These are phyloP conservation scores for Anisodus tanguticus DNA, from an alignment of 257 asterid genomes.

Conservation along the genomic window DNA sequence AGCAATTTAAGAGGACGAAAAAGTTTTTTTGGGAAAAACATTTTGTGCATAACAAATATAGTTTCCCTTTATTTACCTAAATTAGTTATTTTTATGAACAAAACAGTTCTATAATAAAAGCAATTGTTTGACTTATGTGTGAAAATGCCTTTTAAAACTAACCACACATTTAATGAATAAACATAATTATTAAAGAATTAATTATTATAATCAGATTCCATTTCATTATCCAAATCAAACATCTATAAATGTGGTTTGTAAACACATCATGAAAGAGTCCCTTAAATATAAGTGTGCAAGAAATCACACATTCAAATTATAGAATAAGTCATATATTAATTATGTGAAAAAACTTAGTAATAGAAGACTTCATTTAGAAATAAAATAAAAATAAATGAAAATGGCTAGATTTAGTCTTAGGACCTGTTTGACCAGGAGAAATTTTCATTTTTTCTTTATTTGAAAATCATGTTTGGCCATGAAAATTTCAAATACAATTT, in stretches of 20 bases:
- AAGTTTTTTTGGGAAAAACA: neutral
- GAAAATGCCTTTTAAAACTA: neutral
- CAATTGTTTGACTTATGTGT: neutral
- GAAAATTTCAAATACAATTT: no score
- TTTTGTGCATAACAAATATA: neutral
- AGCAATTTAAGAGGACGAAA: neutral
- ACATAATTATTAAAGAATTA: neutral
- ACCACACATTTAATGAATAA: neutral
- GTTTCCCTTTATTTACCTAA: neutral
- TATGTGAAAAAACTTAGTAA: neutral
- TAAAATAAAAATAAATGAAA: neutral
- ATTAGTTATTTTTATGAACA: neutral
- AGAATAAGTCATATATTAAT: neutral
- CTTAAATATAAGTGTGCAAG: neutral
- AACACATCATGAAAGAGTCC: neutral
- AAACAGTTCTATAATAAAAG: neutral
- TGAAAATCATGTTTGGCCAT: no score
- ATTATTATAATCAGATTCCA: neutral
- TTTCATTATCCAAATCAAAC: neutral
- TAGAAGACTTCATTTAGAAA: no score
- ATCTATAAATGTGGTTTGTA: neutral
- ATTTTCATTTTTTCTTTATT: no score
- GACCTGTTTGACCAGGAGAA: no score
- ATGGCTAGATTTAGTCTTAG: neutral
- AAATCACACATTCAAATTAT: neutral